Base-by-base conservation (phyloP, 2,329 filamentous ascomycete genomes). In the Aspergillus sp. region DNA sequence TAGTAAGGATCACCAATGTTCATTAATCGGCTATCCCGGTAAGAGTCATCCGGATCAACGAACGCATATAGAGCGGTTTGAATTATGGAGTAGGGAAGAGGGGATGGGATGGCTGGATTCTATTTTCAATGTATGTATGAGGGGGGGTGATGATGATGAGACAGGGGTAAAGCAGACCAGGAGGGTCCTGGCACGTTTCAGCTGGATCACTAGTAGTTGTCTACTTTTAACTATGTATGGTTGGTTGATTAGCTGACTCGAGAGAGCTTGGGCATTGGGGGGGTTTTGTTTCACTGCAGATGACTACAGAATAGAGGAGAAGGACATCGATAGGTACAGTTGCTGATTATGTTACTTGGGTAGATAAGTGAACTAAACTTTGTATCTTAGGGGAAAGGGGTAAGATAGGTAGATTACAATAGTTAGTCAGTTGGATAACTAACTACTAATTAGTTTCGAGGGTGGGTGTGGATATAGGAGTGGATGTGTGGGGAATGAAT, bases 101-200 rank as follows among this genome's bases (percentile, higher is more conserved):
- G 6, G 10, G n/a, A 3, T n/a, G 8, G 17, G 19, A 15, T 6
- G 21, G 49, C 2, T 8, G 7, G 5, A 13, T 36, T 36, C 32
- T 36, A 15, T 36, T 36, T 36, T 36, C 25, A 27, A 8, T 13
- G 32, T 36, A 36, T 36, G 32, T 36, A 36, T 36, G 32, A 36
- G 32, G 32, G 32, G 32, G 32, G 21, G 3, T 32, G 30, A 11
- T 11, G 17, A 32, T 41, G 48, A 39, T 39, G 41, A 51, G 44
- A 39, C 55, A 57, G 55, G 55, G 55, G 55, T 38, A 38, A 5
- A 23, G 38, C 17, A 1, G 17, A 36, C 32, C 21, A 38, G 38
- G 32, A 47, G 38, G 55, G 47, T 25, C 11, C 19, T 27, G 55
- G 55, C 55, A 52, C 47, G 55, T 57, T 57, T 57, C 55, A 57